Conservation (phyloP, 345 rosid genomes). For the Eucalyptus erythrocorys region DNA sequence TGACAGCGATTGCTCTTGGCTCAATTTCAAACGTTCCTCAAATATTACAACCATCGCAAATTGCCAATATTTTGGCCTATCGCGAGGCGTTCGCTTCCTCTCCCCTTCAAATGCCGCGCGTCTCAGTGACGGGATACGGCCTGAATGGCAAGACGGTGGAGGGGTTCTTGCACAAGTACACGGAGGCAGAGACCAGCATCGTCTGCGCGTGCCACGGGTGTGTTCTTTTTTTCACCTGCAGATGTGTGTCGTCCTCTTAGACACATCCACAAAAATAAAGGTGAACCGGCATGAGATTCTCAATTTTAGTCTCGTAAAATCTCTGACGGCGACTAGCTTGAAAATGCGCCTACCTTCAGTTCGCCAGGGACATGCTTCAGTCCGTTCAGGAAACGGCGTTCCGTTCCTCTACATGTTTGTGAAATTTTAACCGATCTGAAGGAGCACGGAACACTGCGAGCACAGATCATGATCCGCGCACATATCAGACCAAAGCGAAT, state of each 20-base stretch:
- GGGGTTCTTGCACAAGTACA: slow-evolving; percentile 39
- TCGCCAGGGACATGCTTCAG: background rate
- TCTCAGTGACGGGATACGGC: slow-evolving; percentile 54
- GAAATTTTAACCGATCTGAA: background rate
- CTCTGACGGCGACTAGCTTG: background rate
- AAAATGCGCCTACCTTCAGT: background rate
- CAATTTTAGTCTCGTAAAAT: background rate
- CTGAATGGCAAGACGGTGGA: slow-evolving; percentile 49
- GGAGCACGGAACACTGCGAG: background rate
- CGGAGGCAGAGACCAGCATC: slow-evolving; percentile 40
- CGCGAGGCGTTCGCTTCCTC: slow-evolving; percentile 12
- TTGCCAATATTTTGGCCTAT: background rate
- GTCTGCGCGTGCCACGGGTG: slow-evolving; percentile 53
- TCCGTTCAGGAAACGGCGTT: background rate
- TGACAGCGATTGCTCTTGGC: background rate
- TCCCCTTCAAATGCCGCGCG: slow-evolving; percentile 30
- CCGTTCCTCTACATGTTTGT: background rate
- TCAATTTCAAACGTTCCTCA: background rate
- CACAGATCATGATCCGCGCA: background rate
- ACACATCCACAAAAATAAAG: background rate
- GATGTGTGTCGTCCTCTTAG: background rate
- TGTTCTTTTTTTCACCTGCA: slow-evolving; percentile 41
- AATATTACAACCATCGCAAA: background rate
- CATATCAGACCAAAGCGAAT: background rate
- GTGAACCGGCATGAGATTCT: background rate